These are phyloP conservation scores for Raddia distichophylla DNA, from an alignment of 176 grass and related monocot species.

Conservation along the genomic window DNA sequence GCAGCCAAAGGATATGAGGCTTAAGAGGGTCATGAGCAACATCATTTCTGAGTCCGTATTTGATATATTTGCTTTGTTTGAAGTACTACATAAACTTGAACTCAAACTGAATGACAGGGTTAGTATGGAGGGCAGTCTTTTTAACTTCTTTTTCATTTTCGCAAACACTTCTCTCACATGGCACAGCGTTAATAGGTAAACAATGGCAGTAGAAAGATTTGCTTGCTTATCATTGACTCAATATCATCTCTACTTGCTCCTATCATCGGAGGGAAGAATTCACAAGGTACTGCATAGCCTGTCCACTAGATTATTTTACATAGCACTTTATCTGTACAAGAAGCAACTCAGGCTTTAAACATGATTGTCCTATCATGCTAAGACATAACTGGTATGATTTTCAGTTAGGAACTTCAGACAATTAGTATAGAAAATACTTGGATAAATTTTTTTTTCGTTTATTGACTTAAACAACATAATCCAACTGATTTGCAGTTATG, in stretches of 20 bases:
- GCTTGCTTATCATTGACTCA: slow-evolving; percentile 88
- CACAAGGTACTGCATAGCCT: slow-evolving; percentile 63
- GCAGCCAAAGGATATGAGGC: slow-evolving; percentile 53
- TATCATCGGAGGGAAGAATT: slow-evolving; percentile 75
- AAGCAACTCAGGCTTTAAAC: neutral
- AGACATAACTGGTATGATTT: neutral
- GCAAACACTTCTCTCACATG: slow-evolving; percentile 21
- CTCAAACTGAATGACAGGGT: slow-evolving; percentile 61
- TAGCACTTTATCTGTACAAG: neutral
- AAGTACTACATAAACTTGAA: slow-evolving; percentile 73
- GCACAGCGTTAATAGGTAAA: slow-evolving; percentile 52
- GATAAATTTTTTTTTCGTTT: neutral
- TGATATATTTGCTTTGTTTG: slow-evolving; percentile 92
- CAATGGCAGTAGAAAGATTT: slow-evolving; percentile 51
- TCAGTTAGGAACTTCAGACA: neutral
- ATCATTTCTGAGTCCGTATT: slow-evolving; percentile 72
- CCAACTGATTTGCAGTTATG: slow-evolving; percentile 6
- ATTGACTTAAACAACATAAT: slow-evolving; percentile 14
- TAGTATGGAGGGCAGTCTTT: slow-evolving; percentile 10
- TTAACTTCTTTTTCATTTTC: slow-evolving; percentile 6
- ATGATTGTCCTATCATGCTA: neutral
- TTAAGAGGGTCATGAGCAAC: slow-evolving; percentile 68
- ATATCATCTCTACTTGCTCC: slow-evolving; percentile 82
- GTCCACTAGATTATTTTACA: slow-evolving; percentile 13
- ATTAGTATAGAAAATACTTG: neutral